Evolutionary conservation across 306 rosid species (phyloP).

Genomic region (Vigna radiata): DNA sequence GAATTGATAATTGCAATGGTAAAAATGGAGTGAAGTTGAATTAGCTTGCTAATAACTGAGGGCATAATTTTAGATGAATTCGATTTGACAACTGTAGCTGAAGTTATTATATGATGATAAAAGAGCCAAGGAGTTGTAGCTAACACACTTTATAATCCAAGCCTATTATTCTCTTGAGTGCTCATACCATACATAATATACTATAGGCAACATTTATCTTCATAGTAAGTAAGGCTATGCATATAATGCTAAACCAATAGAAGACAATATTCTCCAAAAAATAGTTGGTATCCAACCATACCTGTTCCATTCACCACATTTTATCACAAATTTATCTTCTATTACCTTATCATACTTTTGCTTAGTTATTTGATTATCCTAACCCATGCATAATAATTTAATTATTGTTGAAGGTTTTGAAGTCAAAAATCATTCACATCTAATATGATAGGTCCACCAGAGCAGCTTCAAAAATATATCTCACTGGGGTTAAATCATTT

Average conservation of each 20-base stretch:
- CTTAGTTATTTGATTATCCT: neutral
- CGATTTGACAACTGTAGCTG: neutral
- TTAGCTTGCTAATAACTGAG: neutral
- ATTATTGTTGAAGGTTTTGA: neutral
- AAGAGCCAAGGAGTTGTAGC: neutral
- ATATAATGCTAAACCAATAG: slow-evolving; percentile 6
- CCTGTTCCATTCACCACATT: slow-evolving; percentile 35
- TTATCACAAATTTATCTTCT: slow-evolving; percentile 43
- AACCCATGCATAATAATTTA: neutral
- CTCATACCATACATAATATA: neutral
- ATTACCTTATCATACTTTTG: slow-evolving; percentile 33
- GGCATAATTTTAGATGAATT: neutral
- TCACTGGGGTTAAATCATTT: neutral
- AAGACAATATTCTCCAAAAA: neutral
- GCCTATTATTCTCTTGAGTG: neutral
- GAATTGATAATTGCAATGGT: too few relatives aligned
- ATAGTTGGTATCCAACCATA: slow-evolving; percentile 55
- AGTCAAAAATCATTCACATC: slow-evolving; percentile 33
- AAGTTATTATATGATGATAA: neutral
- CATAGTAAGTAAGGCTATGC: slow-evolving; percentile 14
- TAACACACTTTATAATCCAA: slow-evolving; percentile 5
- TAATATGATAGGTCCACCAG: neutral
- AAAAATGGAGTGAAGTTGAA: too few relatives aligned
- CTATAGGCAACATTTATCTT: neutral
- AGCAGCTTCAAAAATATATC: neutral